phyloP scores from a whole-genome alignment of 1,284 basidiomycete genomes.

The Pseudozyma pruni region DNA sequence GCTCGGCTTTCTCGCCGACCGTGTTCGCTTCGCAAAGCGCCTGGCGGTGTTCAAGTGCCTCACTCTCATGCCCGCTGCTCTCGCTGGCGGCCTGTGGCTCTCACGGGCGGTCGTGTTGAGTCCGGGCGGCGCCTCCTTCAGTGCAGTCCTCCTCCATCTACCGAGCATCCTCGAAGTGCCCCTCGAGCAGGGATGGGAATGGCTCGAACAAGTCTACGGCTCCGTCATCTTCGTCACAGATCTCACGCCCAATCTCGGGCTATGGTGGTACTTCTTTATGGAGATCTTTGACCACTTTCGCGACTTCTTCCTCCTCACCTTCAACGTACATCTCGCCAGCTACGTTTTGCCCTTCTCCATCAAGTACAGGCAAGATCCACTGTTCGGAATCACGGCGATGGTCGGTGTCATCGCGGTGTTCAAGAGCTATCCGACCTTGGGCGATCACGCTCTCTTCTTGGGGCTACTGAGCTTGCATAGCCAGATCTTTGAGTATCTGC shows the following conservation, averaged over 20 bases:
- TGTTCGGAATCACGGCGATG: slow-evolving; percentile 82
- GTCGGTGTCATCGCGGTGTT: slow-evolving; percentile 83
- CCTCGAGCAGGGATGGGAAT: slow-evolving; percentile 73
- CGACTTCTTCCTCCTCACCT: slow-evolving; percentile 93
- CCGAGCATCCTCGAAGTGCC: slow-evolving; percentile 46
- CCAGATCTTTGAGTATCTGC: slow-evolving; percentile 82
- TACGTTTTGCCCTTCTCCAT: slow-evolving; percentile 87
- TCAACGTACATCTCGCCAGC: slow-evolving; percentile 85
- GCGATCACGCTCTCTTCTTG: slow-evolving; percentile 86
- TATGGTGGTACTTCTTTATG: slow-evolving; percentile 99
- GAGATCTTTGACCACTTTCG: slow-evolving; percentile 99
- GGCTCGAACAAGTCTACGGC: slow-evolving; percentile 83
- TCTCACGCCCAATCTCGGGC: slow-evolving; percentile 88
- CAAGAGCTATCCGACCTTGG: slow-evolving; percentile 90
- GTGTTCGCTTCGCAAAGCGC: slow-evolving; percentile 41
- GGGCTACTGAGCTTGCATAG: slow-evolving; percentile 84
- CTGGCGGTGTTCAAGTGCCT: slow-evolving; percentile 29
- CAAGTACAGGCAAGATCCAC: slow-evolving; percentile 86
- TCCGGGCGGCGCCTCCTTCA: slow-evolving; percentile 12
- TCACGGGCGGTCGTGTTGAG: slow-evolving; percentile 39
- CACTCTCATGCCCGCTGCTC: slow-evolving; percentile 24
- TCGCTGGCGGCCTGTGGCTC: slow-evolving; percentile 29
- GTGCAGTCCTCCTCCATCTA: slow-evolving; percentile 15
- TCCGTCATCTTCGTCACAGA: slow-evolving; percentile 70
- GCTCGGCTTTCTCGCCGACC: slow-evolving; percentile 61